phyloP scores from a whole-genome alignment of 306 rosid species.

The Quercus glauca region DNA sequence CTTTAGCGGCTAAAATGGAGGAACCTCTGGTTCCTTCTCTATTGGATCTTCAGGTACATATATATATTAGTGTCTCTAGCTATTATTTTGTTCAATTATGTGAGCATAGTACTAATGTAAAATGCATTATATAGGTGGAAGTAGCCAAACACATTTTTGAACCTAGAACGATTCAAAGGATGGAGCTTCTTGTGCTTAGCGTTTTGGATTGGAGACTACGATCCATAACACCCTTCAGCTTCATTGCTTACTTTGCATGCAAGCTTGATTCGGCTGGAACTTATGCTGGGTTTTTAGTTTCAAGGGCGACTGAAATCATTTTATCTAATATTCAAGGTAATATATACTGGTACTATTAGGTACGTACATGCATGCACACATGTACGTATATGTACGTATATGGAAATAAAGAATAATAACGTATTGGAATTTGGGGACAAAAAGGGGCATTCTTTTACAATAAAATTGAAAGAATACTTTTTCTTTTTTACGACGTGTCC shows the following conservation, averaged over 20 bases:
- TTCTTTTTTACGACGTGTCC: conserved; percentile 13
- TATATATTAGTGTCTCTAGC: neutral
- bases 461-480: neutral
- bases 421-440: too few relatives aligned
- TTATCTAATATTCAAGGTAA: conserved; percentile 75
- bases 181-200: conserved; percentile 83
- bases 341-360: neutral
- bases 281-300: conserved; percentile 55
- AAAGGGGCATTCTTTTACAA: too few relatives aligned
- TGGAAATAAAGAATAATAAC: neutral
- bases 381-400: neutral
- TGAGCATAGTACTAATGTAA: neutral
- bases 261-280: conserved; percentile 74
- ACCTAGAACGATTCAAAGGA: conserved; percentile 72
- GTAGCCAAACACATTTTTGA: conserved; percentile 84
- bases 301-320: conserved; percentile 82
- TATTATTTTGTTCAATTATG: conserved; percentile 7
- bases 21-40: conserved; percentile 89
- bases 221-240: conserved; percentile 91
- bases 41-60: conserved; percentile 82
- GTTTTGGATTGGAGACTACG: conserved; percentile 95
- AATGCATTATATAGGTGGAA: conserved; percentile 49
- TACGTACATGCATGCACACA: too few relatives aligned
- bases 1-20: conserved; percentile 98
- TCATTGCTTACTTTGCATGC: conserved; percentile 77